Evolutionary conservation across 345 rosid species (phyloP).

Genomic region (Kernera saxatilis): DNA sequence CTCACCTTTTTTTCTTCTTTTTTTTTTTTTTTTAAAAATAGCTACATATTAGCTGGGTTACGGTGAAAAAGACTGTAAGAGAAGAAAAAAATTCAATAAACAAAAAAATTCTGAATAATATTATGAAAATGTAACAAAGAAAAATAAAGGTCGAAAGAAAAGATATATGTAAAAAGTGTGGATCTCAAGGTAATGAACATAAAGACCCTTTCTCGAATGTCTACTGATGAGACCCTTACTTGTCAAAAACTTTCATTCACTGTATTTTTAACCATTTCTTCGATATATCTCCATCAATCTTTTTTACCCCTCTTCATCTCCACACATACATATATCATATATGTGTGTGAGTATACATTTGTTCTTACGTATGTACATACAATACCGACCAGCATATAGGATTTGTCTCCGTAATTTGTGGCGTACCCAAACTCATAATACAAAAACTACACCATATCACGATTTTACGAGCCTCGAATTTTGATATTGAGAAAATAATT

Average conservation of each 20-base stretch:
- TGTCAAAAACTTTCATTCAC: slow-evolving; percentile 31
- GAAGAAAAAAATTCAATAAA: background rate
- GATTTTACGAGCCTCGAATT: background rate
- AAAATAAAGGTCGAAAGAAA: background rate
- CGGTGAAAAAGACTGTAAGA: background rate
- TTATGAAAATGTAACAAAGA: background rate
- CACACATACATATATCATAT: background rate
- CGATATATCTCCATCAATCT: slow-evolving; percentile 28
- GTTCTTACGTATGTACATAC: background rate
- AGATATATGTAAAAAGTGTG: slow-evolving; percentile 2
- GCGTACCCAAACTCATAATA: background rate
- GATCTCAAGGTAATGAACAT: slow-evolving; percentile 28
- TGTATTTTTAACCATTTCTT: slow-evolving; percentile 31
- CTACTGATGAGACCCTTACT: slow-evolving; percentile 29
- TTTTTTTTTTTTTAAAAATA: background rate
- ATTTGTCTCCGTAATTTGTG: background rate
- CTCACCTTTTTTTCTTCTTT: background rate
- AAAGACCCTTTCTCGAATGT: slow-evolving; percentile 30
- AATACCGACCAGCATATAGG: background rate
- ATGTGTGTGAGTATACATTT: background rate
- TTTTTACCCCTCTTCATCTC: slow-evolving; percentile 11
- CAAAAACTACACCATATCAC: background rate
- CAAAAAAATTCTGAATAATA: background rate
- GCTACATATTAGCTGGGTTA: background rate
- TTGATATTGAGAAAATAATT: background rate